phyloP scores from a whole-genome alignment of 352 stramenopile genomes.

The Blastocystis sp. region DNA sequence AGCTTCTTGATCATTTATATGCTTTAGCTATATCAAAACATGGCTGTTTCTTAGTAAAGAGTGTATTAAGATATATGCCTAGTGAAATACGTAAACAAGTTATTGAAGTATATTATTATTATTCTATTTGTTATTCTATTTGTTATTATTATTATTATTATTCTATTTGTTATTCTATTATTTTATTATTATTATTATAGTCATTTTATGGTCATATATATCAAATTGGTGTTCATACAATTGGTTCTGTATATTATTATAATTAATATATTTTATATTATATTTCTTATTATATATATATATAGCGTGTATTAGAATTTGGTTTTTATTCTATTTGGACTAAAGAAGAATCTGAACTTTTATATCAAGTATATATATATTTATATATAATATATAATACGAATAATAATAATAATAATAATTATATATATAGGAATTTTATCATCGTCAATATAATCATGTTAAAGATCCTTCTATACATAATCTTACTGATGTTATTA shows the following conservation, averaged over 20 bases:
- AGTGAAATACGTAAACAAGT: constrained; percentile 24
- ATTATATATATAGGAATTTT: constrained; percentile 16
- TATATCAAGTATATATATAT: constrained; percentile 1
- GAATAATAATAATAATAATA: too few relatives aligned
- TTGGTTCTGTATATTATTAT: constrained; percentile 8
- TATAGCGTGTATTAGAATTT: constrained; percentile 31
- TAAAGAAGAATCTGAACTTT: constrained; percentile 11
- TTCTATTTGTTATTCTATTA: too few relatives aligned
- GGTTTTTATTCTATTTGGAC: constrained; percentile 17
- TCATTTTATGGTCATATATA: constrained; percentile 17
- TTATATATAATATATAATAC: too few relatives aligned
- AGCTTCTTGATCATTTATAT: constrained; percentile 16
- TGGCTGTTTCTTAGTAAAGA: constrained; percentile 17
- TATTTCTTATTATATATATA: not conserved
- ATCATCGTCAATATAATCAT: constrained; percentile 30
- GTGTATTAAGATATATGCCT: constrained; percentile 24
- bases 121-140: too few relatives aligned
- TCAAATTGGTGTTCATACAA: constrained; percentile 14
- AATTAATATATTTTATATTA: too few relatives aligned
- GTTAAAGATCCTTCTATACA: constrained; percentile 18
- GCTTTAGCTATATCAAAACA: constrained; percentile 28
- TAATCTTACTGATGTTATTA: constrained; percentile 3
- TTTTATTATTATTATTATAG: too few relatives aligned
- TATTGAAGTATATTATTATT: too few relatives aligned
- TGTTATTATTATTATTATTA: too few relatives aligned